A percentile compares a stretch with the other conserved stretches of the same genome.
These are phyloP conservation scores for Ilex asprella DNA, from an alignment of 257 asterid species.

Conservation along the genomic window DNA sequence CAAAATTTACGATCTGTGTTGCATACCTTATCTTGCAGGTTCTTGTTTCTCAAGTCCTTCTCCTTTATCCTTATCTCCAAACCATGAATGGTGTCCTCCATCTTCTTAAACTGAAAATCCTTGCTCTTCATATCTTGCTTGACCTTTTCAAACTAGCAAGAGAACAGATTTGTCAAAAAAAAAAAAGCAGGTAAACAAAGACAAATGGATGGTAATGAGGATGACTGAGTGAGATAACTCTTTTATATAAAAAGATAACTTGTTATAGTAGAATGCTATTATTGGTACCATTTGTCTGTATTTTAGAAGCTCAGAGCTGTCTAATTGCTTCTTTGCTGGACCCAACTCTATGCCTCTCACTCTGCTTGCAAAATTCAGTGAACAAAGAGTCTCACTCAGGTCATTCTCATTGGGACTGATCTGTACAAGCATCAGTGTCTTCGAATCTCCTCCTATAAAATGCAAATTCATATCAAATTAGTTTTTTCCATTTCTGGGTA, in stretches of 20 bases:
- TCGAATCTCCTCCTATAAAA: slow-evolving; percentile 85
- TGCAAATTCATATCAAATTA: neutral
- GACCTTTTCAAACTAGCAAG: slow-evolving; percentile 62
- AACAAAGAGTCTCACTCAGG: slow-evolving; percentile 82
- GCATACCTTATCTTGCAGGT: slow-evolving; percentile 87
- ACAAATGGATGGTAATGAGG: neutral
- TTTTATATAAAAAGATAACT: neutral
- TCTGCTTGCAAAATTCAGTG: slow-evolving; percentile 89
- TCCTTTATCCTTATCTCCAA: slow-evolving; percentile 77
- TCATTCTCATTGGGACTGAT: slow-evolving; percentile 92
- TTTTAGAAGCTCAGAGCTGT: slow-evolving; percentile 68
- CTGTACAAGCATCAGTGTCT: slow-evolving; percentile 94
- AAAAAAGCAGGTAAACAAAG: no score
- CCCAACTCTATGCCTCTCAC: slow-evolving; percentile 95
- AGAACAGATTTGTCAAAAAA: neutral
- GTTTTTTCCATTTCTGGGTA: neutral
- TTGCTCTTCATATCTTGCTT: slow-evolving; percentile 75
- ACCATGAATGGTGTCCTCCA: slow-evolving; percentile 84
- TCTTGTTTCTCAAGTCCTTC: slow-evolving; percentile 61
- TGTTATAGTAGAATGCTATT: neutral
- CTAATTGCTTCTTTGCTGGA: slow-evolving; percentile 89
- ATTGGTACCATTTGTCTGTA: slow-evolving; percentile 74
- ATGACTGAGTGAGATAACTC: no score
- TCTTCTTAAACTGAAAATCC: slow-evolving; percentile 65
- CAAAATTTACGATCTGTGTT: neutral